Evolutionary conservation across 257 asterid genomes (phyloP).

Genomic region (Nemophila menziesii): DNA sequence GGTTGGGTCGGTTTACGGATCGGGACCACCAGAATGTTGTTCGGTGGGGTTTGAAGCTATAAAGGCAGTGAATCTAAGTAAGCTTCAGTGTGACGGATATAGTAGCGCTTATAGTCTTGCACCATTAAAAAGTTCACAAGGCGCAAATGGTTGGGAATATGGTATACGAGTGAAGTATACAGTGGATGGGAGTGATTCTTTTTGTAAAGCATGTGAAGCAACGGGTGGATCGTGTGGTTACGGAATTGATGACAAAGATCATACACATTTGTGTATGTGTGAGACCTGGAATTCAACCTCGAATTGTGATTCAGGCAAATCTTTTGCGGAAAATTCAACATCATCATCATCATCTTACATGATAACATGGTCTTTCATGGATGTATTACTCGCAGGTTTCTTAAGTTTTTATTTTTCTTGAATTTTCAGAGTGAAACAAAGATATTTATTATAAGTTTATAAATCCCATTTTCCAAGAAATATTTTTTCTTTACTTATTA

Average conservation of each 20-base stretch:
- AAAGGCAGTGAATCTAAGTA: constrained; percentile 54
- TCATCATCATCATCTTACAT: constrained; percentile 12
- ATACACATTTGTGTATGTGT: constrained; percentile 60
- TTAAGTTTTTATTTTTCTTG: no score
- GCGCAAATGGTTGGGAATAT: constrained; percentile 73
- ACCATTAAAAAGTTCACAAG: constrained; percentile 40
- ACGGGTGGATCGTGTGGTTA: constrained; percentile 90
- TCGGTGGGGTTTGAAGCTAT: constrained; percentile 44
- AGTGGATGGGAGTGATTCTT: constrained; percentile 32
- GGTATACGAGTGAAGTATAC: constrained; percentile 76
- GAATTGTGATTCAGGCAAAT: constrained; percentile 62
- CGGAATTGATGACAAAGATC: constrained; percentile 17
- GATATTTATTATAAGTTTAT: no score
- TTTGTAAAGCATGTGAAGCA: constrained; percentile 82
- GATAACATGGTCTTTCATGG: constrained; percentile 16
- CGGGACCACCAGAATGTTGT: constrained; percentile 83
- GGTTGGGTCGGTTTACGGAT: constrained; percentile 34
- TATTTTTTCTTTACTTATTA: no score
- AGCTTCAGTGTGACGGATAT: constrained; percentile 81
- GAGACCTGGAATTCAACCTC: constrained; percentile 74
- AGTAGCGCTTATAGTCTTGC: constrained; percentile 89
- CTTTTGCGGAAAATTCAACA: constrained; percentile 6
- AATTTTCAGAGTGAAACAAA: no score
- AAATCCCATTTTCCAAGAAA: no score
- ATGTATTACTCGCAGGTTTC: no score